Base-by-base conservation (phyloP, 768 basidiomycete species). In the Gyrodon lividus region DNA sequence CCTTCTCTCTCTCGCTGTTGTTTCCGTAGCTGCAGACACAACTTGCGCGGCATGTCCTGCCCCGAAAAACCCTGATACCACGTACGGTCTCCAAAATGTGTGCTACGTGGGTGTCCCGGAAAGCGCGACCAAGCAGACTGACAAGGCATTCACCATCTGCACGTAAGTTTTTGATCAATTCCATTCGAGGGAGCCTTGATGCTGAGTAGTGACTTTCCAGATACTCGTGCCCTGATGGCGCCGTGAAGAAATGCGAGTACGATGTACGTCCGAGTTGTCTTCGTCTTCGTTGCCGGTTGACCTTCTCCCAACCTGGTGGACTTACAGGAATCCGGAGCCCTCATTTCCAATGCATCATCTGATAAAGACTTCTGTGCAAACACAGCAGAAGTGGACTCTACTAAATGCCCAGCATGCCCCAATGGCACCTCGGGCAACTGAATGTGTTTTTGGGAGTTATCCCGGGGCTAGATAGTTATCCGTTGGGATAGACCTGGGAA, bases 11-110 rank as follows among this genome's bases (percentile, higher is more conserved):
- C 35, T 37, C n/a, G 35, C 35, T 37, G n/a, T 19, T 37, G n/a
- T 9, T 19, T 37, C 35, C n/a, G 35, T 37, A n/a, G 49, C 49
- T 33, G 46, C 43, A 20, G 34, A 24, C 31, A 50, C 49, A 31
- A 50, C 45, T 24, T 50, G 49, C 19, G 31, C 26, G 20, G 16
- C 14, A 19, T 50, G 43, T 14, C 9, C 31, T 33, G 23, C 20
- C 34, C 7, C 10, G 16, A 28, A 34, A 19, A 48, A 34, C 43
- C 31, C 43, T 19, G 43, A 33, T 31, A 46, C 26, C 28, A 28
- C 31, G 30, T 24, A 47, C 20, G 45, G 30, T 33, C 35, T 48
- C 37, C 38, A 42, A 24, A 23, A 24, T 14, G 43, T 46, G 33
- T 14, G 22, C 30, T 46, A 14, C 20, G 30, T 46, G 30, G 30